Conservation (phyloP, 768 basidiomycete species). For the Suillus alpinus region DNA sequence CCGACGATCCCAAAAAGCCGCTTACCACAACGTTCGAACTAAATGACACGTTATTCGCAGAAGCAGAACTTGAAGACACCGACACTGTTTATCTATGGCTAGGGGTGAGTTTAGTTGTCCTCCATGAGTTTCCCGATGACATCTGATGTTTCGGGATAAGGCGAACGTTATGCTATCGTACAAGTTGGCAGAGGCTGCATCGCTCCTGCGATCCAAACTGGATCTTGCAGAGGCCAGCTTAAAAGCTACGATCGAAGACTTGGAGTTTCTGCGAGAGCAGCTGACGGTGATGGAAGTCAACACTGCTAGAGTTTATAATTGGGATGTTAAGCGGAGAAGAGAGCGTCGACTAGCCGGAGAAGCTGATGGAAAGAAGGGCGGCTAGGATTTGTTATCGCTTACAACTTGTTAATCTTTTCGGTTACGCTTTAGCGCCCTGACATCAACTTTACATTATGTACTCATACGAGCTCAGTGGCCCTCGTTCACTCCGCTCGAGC, state of each 20-base stretch:
- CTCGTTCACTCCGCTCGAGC: no score
- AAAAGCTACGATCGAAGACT: slow-evolving; percentile 73
- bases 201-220: slow-evolving; percentile 74
- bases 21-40: slow-evolving; percentile 89
- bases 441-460: background rate
- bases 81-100: slow-evolving; percentile 95
- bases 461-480: background rate
- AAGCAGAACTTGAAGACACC: slow-evolving; percentile 82
- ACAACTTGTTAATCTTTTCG: background rate
- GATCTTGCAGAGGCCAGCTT: slow-evolving; percentile 64
- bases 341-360: slow-evolving; percentile 48
- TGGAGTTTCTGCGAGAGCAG: slow-evolving; percentile 92
- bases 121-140: background rate
- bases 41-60: slow-evolving; percentile 92
- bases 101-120: slow-evolving; percentile 57
- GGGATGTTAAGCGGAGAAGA: slow-evolving; percentile 85
- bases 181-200: slow-evolving; percentile 72
- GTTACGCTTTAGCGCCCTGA: background rate
- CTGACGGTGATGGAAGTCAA: slow-evolving; percentile 96
- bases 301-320: slow-evolving; percentile 93
- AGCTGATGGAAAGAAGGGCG: slow-evolving; percentile 9
- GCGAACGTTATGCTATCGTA: slow-evolving; percentile 99
- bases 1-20: slow-evolving; percentile 40
- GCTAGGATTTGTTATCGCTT: background rate
- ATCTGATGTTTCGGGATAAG: slow-evolving; percentile 37